These are phyloP conservation scores for Curvularia spicifera DNA, from an alignment of 2,329 filamentous ascomycete genomes.

Conservation along the genomic window DNA sequence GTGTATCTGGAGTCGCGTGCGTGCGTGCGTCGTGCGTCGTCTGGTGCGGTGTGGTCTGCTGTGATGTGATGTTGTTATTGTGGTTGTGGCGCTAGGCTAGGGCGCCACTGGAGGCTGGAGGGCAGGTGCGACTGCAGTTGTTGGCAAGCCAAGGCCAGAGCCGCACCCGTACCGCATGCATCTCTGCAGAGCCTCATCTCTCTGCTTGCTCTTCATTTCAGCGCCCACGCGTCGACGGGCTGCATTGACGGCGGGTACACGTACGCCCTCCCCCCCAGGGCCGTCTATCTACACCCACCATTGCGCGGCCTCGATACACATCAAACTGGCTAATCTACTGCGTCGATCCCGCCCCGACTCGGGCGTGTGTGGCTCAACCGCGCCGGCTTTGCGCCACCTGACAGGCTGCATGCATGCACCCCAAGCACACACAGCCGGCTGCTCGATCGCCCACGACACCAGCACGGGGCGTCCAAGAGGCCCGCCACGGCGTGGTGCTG, in stretches of 20 bases:
- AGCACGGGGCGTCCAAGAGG: background rate
- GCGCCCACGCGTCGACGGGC: background rate
- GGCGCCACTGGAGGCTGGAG: background rate
- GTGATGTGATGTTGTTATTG: background rate
- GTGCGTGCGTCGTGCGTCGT: no score
- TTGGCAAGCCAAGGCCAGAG: no score
- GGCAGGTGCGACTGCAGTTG: no score
- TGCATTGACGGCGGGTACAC: background rate
- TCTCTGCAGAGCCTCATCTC: slow-evolving; percentile 4
- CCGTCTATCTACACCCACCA: background rate
- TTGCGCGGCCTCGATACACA: slow-evolving; percentile 17
- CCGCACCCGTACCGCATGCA: background rate
- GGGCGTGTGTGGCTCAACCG: slow-evolving; percentile 2
- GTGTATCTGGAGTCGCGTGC: background rate
- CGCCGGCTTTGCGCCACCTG: background rate
- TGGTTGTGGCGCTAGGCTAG: background rate
- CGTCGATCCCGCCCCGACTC: slow-evolving; percentile 10
- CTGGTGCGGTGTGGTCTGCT: background rate
- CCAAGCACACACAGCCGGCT: background rate
- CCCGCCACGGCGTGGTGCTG: background rate
- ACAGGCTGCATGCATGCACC: background rate
- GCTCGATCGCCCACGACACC: no score
- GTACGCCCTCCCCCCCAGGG: background rate
- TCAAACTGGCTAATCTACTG: slow-evolving; percentile 12
- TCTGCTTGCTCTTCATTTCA: no score